Conservation (phyloP, 257 asterid species). For the Pogostemon cablin region DNA sequence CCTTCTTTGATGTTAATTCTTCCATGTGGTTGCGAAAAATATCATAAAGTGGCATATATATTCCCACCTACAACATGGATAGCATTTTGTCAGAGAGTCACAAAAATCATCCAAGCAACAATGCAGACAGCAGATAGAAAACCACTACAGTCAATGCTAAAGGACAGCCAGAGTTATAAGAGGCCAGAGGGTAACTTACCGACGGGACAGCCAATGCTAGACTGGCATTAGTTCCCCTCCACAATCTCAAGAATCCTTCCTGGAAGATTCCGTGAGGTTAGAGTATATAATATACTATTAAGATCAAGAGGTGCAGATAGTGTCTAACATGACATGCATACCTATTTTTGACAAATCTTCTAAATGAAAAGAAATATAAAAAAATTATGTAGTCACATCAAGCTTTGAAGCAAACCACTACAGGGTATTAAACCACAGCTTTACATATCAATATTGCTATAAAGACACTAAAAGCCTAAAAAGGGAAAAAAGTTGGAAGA, state of each 20-base stretch:
- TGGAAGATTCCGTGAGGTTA: conserved; percentile 42
- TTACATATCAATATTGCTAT: background rate
- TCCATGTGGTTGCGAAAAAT: conserved; percentile 75
- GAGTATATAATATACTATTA: conserved; percentile 19
- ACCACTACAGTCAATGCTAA: too few relatives aligned
- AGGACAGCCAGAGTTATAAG: background rate
- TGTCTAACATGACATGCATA: background rate
- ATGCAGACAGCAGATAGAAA: background rate
- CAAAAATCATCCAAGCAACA: background rate
- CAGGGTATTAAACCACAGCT: background rate
- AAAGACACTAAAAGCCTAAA: background rate
- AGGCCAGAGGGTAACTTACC: conserved; percentile 48
- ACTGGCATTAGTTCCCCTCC: conserved; percentile 98
- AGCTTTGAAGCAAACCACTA: background rate
- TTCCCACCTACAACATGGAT: conserved; percentile 70
- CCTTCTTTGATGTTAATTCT: conserved; percentile 47
- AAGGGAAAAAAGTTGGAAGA: background rate
- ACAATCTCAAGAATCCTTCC: conserved; percentile 83
- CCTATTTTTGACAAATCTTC: background rate
- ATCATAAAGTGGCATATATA: conserved; percentile 91
- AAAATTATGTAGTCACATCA: background rate
- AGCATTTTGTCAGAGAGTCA: background rate
- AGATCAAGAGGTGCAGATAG: background rate
- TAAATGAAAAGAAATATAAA: background rate
- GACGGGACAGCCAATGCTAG: conserved; percentile 87